Conservation (phyloP, 768 basidiomycete species). For the Kwoniella europaea region DNA sequence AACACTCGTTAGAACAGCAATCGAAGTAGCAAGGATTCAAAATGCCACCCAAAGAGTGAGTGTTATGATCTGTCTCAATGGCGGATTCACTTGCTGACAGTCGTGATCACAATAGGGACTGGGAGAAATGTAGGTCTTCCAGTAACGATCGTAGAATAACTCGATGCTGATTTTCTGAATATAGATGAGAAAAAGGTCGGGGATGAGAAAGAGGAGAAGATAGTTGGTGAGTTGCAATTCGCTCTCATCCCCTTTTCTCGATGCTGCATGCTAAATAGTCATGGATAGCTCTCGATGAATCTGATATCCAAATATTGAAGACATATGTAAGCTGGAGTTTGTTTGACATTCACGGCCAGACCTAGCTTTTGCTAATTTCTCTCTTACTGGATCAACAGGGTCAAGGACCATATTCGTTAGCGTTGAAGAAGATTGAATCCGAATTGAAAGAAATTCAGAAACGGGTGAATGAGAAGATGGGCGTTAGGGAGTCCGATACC, state of each 20-base stretch:
- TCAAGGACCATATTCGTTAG: slow-evolving; percentile 93
- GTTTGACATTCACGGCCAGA: background rate
- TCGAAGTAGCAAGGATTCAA: background rate
- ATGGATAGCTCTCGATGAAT: slow-evolving; percentile 83
- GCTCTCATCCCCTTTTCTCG: background rate
- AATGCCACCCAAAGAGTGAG: slow-evolving; percentile 96
- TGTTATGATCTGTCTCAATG: slow-evolving; percentile 25
- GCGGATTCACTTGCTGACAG: slow-evolving; percentile 16
- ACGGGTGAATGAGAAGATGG: slow-evolving; percentile 96
- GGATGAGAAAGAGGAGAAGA: slow-evolving; percentile 93
- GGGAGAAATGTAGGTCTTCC: slow-evolving; percentile 86
- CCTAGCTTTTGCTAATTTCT: background rate
- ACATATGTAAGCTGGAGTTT: slow-evolving; percentile 72
- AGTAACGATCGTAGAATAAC: background rate
- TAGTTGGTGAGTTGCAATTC: slow-evolving; percentile 67
- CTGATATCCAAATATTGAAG: slow-evolving; percentile 98
- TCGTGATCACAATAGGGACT: slow-evolving; percentile 68
- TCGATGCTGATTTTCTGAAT: slow-evolving; percentile 6
- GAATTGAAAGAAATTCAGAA: slow-evolving; percentile 97
- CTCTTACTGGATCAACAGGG: slow-evolving; percentile 66
- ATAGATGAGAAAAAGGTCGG: slow-evolving; percentile 76
- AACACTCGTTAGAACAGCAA: background rate
- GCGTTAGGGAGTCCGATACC: slow-evolving; percentile 98
- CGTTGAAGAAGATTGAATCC: slow-evolving; percentile 82
- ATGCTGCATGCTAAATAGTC: slow-evolving; percentile 27